Conservation (phyloP, 139 green algal species). For the Nannochloris sp. region DNA sequence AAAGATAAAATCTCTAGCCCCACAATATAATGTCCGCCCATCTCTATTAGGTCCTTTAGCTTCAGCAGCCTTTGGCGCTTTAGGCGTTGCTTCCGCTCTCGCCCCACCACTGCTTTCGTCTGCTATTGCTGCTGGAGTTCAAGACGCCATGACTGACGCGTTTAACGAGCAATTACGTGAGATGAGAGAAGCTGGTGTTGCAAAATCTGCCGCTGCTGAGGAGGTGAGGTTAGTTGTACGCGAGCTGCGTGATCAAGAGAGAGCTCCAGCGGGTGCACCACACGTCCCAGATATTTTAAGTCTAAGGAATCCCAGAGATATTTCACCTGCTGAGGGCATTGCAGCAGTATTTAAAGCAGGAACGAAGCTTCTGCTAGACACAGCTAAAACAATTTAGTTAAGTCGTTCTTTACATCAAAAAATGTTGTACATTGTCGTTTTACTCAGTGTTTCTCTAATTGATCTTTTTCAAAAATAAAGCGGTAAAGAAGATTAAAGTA, state of each 20-base stretch:
- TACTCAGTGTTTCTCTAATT: too few relatives aligned
- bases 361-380: neutral
- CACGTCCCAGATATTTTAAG: neutral
- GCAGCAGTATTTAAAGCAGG: neutral
- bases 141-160: neutral
- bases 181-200: neutral
- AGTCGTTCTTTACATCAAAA: neutral
- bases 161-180: neutral
- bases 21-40: neutral
- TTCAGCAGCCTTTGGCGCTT: neutral
- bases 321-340: neutral
- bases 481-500: too few relatives aligned
- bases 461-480: too few relatives aligned
- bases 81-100: neutral
- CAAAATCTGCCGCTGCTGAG: neutral
- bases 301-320: neutral
- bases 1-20: neutral
- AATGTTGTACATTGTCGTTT: too few relatives aligned
- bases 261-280: neutral
- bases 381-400: neutral
- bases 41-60: neutral
- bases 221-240: neutral
- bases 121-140: neutral
- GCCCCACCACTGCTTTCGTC: neutral
- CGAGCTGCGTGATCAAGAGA: neutral